Evolutionary conservation across 1,139 yeast species (phyloP).

Genomic region (Zygoascus meyerae): DNA sequence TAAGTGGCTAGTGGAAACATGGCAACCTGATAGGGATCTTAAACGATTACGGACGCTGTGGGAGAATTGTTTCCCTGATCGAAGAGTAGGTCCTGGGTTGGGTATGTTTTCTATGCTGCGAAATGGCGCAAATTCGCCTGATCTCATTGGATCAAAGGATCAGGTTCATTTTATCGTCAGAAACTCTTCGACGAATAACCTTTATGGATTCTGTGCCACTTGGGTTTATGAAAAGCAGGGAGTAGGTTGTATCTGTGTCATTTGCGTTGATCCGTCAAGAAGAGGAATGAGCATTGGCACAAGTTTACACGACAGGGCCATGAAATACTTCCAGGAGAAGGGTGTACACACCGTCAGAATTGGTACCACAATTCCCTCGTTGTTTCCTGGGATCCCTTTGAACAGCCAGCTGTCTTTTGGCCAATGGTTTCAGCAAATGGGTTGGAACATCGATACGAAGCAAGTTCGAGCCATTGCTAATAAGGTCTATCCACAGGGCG

Average conservation of each 20-base stretch:
- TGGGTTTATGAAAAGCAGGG: conserved; percentile 41
- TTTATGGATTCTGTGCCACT: conserved; percentile 55
- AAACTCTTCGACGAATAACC: conserved; percentile 50
- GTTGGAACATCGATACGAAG: conserved; percentile 27
- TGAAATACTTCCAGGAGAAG: conserved; percentile 47
- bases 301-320: conserved; percentile 51
- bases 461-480: conserved; percentile 19
- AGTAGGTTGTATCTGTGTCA: conserved; percentile 45
- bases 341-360: conserved; percentile 41
- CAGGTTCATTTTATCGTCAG: conserved; percentile 52
- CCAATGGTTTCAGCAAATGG: conserved; percentile 30
- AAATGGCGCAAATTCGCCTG: conserved; percentile 3
- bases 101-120: conserved; percentile 24
- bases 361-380: conserved; percentile 51
- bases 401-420: conserved; percentile 14
- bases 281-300: conserved; percentile 56
- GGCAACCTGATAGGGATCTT: conserved; percentile 49
- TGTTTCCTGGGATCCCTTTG: conserved; percentile 38
- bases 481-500: conserved; percentile 2
- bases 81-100: conserved; percentile 25
- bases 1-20: conserved; percentile 60
- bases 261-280: conserved; percentile 53
- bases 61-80: conserved; percentile 31
- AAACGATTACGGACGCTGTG: conserved; percentile 42
- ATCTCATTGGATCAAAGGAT: conserved; percentile 2